A percentile compares a stretch with the other conserved stretches of the same genome.
Evolutionary conservation across 2,329 filamentous ascomycete genomes (phyloP).

Genomic region (Ophiocordyceps unilateralis): DNA sequence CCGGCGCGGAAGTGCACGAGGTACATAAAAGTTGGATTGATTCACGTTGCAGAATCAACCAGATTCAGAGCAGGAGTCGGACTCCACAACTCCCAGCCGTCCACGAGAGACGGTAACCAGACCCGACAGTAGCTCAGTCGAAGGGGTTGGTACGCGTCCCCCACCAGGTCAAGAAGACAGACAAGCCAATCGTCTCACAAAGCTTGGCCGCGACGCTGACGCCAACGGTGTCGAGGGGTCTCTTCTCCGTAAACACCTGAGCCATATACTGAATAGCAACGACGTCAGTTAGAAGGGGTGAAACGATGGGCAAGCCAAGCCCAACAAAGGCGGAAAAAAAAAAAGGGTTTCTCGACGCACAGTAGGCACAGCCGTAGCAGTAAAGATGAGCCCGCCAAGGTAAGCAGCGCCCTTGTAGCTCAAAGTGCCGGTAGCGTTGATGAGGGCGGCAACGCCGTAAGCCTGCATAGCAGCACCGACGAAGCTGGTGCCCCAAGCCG

Average conservation of each 20-base stretch:
- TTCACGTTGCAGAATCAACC: background rate
- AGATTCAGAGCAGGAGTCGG: background rate
- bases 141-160: constrained; percentile 89
- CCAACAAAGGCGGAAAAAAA: background rate
- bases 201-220: constrained; percentile 71
- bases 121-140: constrained; percentile 36
- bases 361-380: constrained; percentile 71
- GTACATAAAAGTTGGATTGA: background rate
- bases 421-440: constrained; percentile 88
- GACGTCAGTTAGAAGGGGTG: too few species aligned
- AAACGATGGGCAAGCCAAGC: background rate
- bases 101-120: background rate
- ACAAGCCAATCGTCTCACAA: constrained; percentile 84
- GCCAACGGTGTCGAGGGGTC: constrained; percentile 76
- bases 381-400: constrained; percentile 79
- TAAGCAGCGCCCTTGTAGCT: constrained; percentile 97
- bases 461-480: constrained; percentile 77
- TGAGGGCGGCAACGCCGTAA: constrained; percentile 76
- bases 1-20: background rate
- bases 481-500: constrained; percentile 80
- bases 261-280: constrained; percentile 49
- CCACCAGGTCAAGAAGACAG: constrained; percentile 92
- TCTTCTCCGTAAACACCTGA: constrained; percentile 81
- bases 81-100: background rate
- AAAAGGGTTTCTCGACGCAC: constrained; percentile 30